Percentiles rank a stretch among this genome's conserved stretches.
Conservation (phyloP, 208 protist genomes). For the Kentomonas sorsogonicus region DNA sequence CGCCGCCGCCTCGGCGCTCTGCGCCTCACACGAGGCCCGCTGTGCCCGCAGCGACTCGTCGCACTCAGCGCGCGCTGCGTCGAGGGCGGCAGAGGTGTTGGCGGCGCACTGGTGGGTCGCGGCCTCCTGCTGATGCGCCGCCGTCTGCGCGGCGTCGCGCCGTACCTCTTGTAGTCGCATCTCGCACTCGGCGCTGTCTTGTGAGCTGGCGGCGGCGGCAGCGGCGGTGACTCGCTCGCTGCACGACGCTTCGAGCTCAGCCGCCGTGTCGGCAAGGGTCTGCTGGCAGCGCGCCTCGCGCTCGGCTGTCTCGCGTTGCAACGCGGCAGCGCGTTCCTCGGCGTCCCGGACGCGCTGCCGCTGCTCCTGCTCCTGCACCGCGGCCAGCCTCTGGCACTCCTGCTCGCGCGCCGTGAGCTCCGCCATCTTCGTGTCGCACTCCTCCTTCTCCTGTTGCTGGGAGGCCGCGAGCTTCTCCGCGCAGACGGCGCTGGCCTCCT, state of each 20-base stretch:
- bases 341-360: not conserved
- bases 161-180: not conserved
- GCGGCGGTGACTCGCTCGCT: constrained; percentile 1
- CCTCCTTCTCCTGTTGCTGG: not conserved
- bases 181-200: not conserved
- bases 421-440: not conserved
- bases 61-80: not conserved
- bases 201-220: not conserved
- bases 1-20: not conserved
- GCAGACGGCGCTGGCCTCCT: not conserved
- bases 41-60: not conserved
- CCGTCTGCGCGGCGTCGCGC: not conserved
- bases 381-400: not conserved
- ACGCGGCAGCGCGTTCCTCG: not conserved
- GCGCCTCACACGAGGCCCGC: not conserved
- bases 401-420: not conserved
- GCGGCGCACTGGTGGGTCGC: too few species aligned
- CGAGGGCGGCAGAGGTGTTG: too few species aligned
- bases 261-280: constrained; percentile 1
- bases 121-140: not conserved
- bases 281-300: not conserved
- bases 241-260: constrained; percentile 2
- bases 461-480: not conserved
- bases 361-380: constrained; percentile 5
- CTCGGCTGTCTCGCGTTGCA: constrained; percentile 10